Evolutionary conservation across 2,329 filamentous ascomycete species (phyloP).

Genomic region (Pseudohalonectria lignicola): DNA sequence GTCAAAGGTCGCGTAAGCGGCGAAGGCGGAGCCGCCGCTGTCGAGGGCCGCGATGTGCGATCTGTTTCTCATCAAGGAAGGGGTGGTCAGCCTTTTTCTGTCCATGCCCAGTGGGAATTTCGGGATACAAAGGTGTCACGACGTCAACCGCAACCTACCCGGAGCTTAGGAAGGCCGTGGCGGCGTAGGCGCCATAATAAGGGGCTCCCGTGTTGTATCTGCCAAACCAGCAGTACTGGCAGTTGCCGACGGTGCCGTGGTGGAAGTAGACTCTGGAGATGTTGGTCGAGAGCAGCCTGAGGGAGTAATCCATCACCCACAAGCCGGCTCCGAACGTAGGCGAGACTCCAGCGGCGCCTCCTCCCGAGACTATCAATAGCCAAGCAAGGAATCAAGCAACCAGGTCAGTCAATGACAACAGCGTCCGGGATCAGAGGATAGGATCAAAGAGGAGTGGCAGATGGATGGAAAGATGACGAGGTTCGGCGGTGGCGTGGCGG

Average conservation of each 20-base stretch:
- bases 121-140: too few species aligned
- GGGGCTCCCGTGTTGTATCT: slow-evolving; percentile 36
- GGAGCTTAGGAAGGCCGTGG: slow-evolving; percentile 25
- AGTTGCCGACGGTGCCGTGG: slow-evolving; percentile 39
- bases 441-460: background rate
- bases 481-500: slow-evolving; percentile 13
- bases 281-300: slow-evolving; percentile 21
- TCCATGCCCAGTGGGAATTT: too few species aligned
- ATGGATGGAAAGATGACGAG: background rate
- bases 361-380: slow-evolving; percentile 27
- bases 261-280: slow-evolving; percentile 36
- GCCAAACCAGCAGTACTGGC: slow-evolving; percentile 37
- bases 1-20: slow-evolving; percentile 33
- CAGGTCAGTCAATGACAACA: too few species aligned
- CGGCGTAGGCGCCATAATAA: slow-evolving; percentile 39
- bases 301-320: slow-evolving; percentile 37
- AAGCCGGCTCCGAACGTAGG: slow-evolving; percentile 36
- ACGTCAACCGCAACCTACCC: background rate
- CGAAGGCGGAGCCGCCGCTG: slow-evolving; percentile 26
- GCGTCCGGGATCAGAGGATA: background rate
- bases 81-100: too few species aligned
- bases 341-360: slow-evolving; percentile 24
- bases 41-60: slow-evolving; percentile 31
- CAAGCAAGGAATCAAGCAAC: too few species aligned
- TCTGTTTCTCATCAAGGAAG: background rate